These are phyloP conservation scores for Neodidymelliopsis sp. DNA, from an alignment of 2,329 filamentous ascomycete genomes.

Conservation along the genomic window DNA sequence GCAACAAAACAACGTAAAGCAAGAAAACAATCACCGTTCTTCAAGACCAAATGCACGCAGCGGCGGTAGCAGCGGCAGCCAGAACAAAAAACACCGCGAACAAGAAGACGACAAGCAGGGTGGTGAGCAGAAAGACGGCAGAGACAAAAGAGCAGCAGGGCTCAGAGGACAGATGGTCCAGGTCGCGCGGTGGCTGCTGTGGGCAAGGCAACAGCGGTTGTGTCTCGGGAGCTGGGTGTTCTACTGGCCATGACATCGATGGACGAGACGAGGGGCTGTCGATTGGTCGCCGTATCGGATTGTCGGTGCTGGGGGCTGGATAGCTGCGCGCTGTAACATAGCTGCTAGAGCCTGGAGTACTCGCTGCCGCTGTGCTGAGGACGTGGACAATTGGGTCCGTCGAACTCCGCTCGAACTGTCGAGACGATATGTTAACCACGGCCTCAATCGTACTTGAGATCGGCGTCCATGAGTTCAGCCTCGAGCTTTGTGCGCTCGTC, in stretches of 20 bases:
- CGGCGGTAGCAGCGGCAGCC: neutral
- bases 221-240: neutral
- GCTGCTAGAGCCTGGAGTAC: neutral
- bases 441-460: conserved; percentile 33
- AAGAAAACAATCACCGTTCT: no score
- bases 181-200: neutral
- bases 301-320: neutral
- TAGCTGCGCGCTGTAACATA: neutral
- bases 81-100: neutral
- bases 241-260: no score
- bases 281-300: neutral
- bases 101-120: no score
- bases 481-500: conserved; percentile 41
- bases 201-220: neutral
- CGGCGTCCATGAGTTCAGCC: conserved; percentile 41
- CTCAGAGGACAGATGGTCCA: neutral
- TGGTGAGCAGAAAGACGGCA: neutral
- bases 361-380: no score
- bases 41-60: no score
- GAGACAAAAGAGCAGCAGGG: neutral
- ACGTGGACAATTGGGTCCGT: no score
- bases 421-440: neutral
- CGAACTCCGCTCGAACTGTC: neutral
- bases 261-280: neutral
- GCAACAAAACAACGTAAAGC: no score